A percentile compares a stretch with the other conserved stretches of the same genome.
phyloP scores from a whole-genome alignment of 2,329 filamentous ascomycete genomes.

The Rhynchosporium secalis region DNA sequence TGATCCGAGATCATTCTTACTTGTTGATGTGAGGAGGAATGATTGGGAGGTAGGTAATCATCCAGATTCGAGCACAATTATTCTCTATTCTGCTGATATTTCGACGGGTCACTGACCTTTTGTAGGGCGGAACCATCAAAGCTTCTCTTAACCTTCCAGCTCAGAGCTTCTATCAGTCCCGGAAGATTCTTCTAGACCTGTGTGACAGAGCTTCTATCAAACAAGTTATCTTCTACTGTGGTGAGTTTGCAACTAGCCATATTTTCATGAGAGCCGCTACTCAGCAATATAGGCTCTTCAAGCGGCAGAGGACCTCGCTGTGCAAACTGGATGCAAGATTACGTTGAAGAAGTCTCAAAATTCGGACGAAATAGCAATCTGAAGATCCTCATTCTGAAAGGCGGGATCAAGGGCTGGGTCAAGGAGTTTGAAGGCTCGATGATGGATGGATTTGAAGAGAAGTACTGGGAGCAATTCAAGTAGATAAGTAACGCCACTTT shows the following conservation, averaged over 20 bases:
- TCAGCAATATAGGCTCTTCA: constrained; percentile 48
- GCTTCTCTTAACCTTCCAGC: constrained; percentile 59
- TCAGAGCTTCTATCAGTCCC: constrained; percentile 53
- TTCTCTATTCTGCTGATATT: not conserved
- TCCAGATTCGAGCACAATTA: not conserved
- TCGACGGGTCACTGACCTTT: not conserved
- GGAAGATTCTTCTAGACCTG: constrained; percentile 50
- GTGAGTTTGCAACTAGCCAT: constrained; percentile 40
- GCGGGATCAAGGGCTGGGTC: constrained; percentile 58
- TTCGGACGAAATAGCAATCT: constrained; percentile 44
- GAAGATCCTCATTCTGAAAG: constrained; percentile 50
- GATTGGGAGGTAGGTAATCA: constrained; percentile 48
- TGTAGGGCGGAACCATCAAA: constrained; percentile 58
- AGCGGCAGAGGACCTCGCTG: constrained; percentile 52
- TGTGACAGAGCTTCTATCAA: constrained; percentile 51
- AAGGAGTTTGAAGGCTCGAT: constrained; percentile 47
- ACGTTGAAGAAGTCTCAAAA: constrained; percentile 48
- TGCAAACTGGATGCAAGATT: constrained; percentile 58
- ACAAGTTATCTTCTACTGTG: constrained; percentile 57
- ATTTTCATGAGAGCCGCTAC: not conserved
- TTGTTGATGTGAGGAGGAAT: constrained; percentile 54
- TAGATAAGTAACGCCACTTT: constrained; percentile 10
- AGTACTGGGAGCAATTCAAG: constrained; percentile 39
- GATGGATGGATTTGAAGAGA: constrained; percentile 53
- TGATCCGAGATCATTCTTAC: constrained; percentile 43